These are phyloP conservation scores for Psilocybe tampanensis DNA, from an alignment of 768 basidiomycete genomes.

Conservation along the genomic window DNA sequence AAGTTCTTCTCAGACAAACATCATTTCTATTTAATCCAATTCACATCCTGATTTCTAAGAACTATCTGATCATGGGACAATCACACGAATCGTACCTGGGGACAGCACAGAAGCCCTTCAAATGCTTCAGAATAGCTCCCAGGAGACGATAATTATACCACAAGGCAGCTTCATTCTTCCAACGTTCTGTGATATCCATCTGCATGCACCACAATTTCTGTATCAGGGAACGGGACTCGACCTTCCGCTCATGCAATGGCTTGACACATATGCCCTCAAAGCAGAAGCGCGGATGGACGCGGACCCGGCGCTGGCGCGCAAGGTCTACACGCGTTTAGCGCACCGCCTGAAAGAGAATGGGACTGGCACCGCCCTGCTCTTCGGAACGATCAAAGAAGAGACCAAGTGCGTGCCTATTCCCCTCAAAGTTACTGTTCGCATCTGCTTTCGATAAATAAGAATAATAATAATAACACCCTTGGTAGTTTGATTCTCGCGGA, in stretches of 20 bases:
- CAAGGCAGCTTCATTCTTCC: slow-evolving; percentile 72
- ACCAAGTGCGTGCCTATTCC: slow-evolving; percentile 60
- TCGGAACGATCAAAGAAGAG: slow-evolving; percentile 82
- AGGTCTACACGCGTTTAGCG: slow-evolving; percentile 71
- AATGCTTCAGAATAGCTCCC: slow-evolving; percentile 23
- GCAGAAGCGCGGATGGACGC: slow-evolving; percentile 78
- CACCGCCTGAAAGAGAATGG: slow-evolving; percentile 70
- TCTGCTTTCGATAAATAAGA: too few relatives aligned
- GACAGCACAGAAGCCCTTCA: slow-evolving; percentile 35
- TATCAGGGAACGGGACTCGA: slow-evolving; percentile 89
- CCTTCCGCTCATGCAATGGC: slow-evolving; percentile 83
- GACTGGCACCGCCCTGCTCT: slow-evolving; percentile 76
- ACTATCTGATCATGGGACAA: slow-evolving; percentile 44
- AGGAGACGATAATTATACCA: slow-evolving; percentile 37
- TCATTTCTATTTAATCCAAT: not conserved
- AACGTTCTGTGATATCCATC: slow-evolving; percentile 80
- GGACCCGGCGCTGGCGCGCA: slow-evolving; percentile 58
- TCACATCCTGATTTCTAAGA: not conserved
- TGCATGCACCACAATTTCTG: slow-evolving; percentile 88
- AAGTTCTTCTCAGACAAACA: not conserved
- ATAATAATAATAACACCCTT: not conserved
- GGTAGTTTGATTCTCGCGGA: slow-evolving; percentile 76
- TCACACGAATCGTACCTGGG: slow-evolving; percentile 49
- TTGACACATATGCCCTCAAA: slow-evolving; percentile 79
- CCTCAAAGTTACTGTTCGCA: not conserved